Percentiles rank a stretch among this genome's conserved stretches.
Conservation (phyloP, 2,329 filamentous ascomycete species). For the Phoma sp. region DNA sequence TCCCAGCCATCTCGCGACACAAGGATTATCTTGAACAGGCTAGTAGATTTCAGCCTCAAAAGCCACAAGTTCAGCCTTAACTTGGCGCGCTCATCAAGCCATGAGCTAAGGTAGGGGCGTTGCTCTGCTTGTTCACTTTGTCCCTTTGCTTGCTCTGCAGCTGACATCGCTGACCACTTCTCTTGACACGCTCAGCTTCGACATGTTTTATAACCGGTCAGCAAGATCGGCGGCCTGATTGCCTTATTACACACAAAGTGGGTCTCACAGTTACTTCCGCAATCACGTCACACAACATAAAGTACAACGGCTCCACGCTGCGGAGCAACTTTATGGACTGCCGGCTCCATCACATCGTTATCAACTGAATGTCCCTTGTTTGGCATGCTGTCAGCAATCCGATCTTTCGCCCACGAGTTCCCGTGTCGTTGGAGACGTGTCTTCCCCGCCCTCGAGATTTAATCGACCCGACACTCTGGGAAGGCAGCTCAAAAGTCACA, state of each 20-base stretch:
- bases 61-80: conserved; percentile 11
- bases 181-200: not conserved
- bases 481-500: conserved; percentile 8
- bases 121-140: not conserved
- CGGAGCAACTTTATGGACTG: not conserved
- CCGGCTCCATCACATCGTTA: not conserved
- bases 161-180: not conserved
- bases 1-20: not conserved
- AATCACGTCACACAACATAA: not conserved
- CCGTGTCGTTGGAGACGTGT: conserved; percentile 1
- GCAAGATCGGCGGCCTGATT: not conserved
- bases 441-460: not conserved
- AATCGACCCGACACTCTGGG: conserved; percentile 6
- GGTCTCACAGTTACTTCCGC: not conserved
- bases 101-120: not conserved
- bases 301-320: not conserved
- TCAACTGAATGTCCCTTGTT: not conserved
- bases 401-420: not conserved
- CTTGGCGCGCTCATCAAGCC: conserved; percentile 5
- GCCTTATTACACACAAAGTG: not conserved
- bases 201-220: not conserved
- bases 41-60: conserved; percentile 2
- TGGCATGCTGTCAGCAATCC: not conserved
- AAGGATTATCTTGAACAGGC: not conserved
- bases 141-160: not conserved